Evolutionary conservation across 306 rosid species (phyloP).

Genomic region (Vicia sativa): DNA sequence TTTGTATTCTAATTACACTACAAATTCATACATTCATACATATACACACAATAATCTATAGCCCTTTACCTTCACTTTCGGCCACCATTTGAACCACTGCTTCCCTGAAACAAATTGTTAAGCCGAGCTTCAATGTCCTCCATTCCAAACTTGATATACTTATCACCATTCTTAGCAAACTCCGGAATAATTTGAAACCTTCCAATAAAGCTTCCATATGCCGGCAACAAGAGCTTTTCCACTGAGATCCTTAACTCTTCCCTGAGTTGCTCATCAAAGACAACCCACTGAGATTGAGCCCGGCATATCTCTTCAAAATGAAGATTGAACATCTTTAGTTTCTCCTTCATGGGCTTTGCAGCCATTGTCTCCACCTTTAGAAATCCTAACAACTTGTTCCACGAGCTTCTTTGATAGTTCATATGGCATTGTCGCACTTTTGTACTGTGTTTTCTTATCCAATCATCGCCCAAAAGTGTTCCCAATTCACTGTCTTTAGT

Average conservation of each 20-base stretch:
- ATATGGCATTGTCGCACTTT: constrained; percentile 56
- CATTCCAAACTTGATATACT: constrained; percentile 50
- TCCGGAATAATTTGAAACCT: constrained; percentile 47
- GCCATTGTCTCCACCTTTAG: constrained; percentile 57
- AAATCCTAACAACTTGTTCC: constrained; percentile 63
- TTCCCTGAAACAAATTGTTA: constrained; percentile 47
- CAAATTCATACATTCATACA: constrained; percentile 30
- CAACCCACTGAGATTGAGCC: constrained; percentile 29
- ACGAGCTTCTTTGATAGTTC: constrained; percentile 69
- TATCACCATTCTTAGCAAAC: constrained; percentile 52
- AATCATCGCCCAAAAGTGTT: constrained; percentile 64
- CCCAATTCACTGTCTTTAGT: constrained; percentile 68
- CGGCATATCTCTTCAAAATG: constrained; percentile 25
- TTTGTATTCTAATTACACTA: constrained; percentile 40
- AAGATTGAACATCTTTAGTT: constrained; percentile 52
- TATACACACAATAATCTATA: constrained; percentile 29
- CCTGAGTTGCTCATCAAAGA: constrained; percentile 60
- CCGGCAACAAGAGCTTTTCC: constrained; percentile 53
- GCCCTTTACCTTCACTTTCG: constrained; percentile 56
- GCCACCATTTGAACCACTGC: constrained; percentile 53
- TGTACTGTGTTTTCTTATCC: constrained; percentile 65
- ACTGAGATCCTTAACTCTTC: constrained; percentile 61
- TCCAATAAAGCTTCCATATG: constrained; percentile 59
- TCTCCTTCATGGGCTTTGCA: constrained; percentile 64
- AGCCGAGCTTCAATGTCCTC: constrained; percentile 61